Base-by-base conservation (phyloP, 2,329 filamentous ascomycete species). In the Eurotiales sp. region DNA sequence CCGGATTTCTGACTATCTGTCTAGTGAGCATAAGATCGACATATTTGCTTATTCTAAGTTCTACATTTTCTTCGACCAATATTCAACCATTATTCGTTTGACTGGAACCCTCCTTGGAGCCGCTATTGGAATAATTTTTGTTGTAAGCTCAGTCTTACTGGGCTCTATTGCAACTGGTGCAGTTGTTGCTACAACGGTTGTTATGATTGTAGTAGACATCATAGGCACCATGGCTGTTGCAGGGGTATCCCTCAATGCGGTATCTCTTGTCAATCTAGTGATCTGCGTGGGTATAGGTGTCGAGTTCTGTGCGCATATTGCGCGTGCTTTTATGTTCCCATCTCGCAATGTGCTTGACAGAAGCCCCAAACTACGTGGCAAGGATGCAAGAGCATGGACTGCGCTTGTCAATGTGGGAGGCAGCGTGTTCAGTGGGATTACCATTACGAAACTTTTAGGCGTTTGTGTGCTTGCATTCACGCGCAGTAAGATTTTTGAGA, bases 51-150 rank as follows among this genome's bases (percentile, higher is more conserved):
- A 99, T 74, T 95, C 89, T 60, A 86, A 96, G 55, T 96, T 96
- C 69, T 99, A 99, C 75, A 91, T 99, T 67, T 99, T 97, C 80
- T 99, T 99, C 67, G 93, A 99, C 66, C 93, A 97, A 67, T 99
- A 99, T 65, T 81, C 89, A 5, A 82, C 82, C 52, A 97, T 99
- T 55, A 83, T 95, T 17, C 78, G 80, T 10, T 78, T 97, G 3
- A 91, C 92, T 0, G 86, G 81, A 1, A 83, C 86, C 0, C 81
- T 99, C 1, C 80, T 99, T 25, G 86, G 87, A 36, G 87, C 88
- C 3, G 92, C 90, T 0, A 77, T 97, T 12, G 88, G 80, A 22
- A 88, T 96, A 58, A 95, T 97, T 54, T 86, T 96, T 53, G 66
- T 87, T 54, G 81, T 99, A 41, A 86, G 89, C 0, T 84, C 86